phyloP scores from a whole-genome alignment of 768 basidiomycete species.

The Ephemerocybe angulata region DNA sequence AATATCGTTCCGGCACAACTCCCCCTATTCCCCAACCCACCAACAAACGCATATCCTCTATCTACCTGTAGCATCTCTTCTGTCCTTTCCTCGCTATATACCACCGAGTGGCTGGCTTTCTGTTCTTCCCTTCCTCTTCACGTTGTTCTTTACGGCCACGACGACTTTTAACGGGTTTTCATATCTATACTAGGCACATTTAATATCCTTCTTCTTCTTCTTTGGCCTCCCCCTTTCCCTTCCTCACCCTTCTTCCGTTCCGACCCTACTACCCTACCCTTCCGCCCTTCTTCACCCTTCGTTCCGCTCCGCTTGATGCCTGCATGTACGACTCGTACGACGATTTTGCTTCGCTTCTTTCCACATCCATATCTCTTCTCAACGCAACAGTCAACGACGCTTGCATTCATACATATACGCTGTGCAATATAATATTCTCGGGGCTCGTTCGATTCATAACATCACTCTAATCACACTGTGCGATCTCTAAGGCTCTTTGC shows the following conservation, averaged over 20 bases:
- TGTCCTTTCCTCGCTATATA: constrained; percentile 14
- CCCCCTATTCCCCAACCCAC: constrained; percentile 5
- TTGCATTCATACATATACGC: background rate
- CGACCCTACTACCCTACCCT: background rate
- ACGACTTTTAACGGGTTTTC: constrained; percentile 10
- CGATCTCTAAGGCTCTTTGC: too few relatives aligned
- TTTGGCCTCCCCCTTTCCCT: background rate
- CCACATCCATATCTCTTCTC: background rate
- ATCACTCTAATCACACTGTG: background rate
- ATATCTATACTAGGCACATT: constrained; percentile 11
- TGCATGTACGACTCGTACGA: constrained; percentile 1
- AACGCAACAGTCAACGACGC: background rate
- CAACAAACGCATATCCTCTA: constrained; percentile 1
- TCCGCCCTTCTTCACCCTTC: background rate
- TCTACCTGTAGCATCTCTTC: constrained; percentile 10
- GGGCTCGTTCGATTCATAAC: background rate
- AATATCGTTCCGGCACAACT: constrained; percentile 5
- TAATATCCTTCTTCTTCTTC: constrained; percentile 10
- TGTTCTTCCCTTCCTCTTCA: constrained; percentile 11
- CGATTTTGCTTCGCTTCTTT: background rate
- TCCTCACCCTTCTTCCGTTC: background rate
- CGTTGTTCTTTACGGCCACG: constrained; percentile 11
- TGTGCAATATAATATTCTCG: constrained; percentile 5
- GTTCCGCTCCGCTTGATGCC: constrained; percentile 7
- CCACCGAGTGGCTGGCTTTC: constrained; percentile 14